Evolutionary conservation across 1,284 basidiomycete species (phyloP), one percentile per base, ranked within the genome.

Genomic region (Papiliotrema nemorosa): DNA sequence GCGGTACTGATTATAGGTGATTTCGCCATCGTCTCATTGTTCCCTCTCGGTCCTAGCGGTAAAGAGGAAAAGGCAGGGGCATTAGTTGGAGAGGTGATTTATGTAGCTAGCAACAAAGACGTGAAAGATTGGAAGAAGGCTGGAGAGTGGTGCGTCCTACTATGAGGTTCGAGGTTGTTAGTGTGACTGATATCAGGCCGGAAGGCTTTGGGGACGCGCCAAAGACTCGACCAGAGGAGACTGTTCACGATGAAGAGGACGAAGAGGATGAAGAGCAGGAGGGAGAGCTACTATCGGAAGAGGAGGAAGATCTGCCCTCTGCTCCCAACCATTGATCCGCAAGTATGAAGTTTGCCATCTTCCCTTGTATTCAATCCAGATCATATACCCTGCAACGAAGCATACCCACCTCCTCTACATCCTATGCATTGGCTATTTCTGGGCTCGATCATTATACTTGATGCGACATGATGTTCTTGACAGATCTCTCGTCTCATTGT

Each of bases 61-160:
- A 33, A 33, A 16, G 55, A 60, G 10, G 46, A 49, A 16, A 45
- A 54, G 12, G 50, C 55, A 22, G 51, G 47, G 14, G 57, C 58
- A 27, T 39, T 72, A 5, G 57, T 56, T 2, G 70, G 70, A 5
- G 70, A 72, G 57, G 64, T 72, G 20, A 53, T 66, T 2, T 54
- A 58, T 44, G 57, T 72, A 9, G 47, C 69, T 12, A 53, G 54
- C 5, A 57, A 52, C 9, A 38, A 49, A 3, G 68, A 72, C 51
- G 60, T 72, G 37, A 69, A 66, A 53, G 50, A 56, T 14, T 72
- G 63, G 63, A 58, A 64, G 29, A 58, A 59, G 48, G 45, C 58
- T 18, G 70, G 68, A 13, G 61, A 64, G 33, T 72, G 70, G 70
- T 72, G 33, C 44, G 70, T 63, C 5, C 2, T 14, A 44, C 26